Base-by-base conservation (phyloP, 1,284 basidiomycete genomes). In the Austropuccinia psidii region DNA sequence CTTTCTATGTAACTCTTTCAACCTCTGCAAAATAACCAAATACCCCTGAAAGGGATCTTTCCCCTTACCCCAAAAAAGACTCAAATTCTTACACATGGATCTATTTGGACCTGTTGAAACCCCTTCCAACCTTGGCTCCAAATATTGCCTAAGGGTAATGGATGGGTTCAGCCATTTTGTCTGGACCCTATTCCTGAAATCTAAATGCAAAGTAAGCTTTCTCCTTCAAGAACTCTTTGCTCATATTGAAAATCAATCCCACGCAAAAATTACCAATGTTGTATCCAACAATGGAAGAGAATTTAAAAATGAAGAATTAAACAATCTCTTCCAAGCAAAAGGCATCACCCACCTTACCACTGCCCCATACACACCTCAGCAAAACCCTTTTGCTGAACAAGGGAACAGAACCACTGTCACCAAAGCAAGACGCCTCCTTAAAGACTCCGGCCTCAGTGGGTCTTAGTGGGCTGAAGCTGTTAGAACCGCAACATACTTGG, bases 381-480 rank as follows among this genome's bases (percentile, higher is more conserved):
- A 77, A 73, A 83, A 81, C 76, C 70, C 81, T 76, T 75, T 78
- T 43, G 76, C 80, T 0, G 77, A 80, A 76, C 58, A 80, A 55
- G 13, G 75, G 27, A 76, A 79, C 75, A 66, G 80, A 0, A 82
- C 79, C 2, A 77, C 77, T 24, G 58, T 79, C 1, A 77, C 79
- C 17, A 75, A 72, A 33, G 75, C 75, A 8, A 66, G 78, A 1
- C 77, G 79, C 0, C 76, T 83, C 75, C 75, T 82, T 0, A 52
- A 77, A 8, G 74, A 76, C 21, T 43, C 79, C 0, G 68, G 75
- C 8, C 76, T 83, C 0, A 80, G 79, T 8, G 70, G 67, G 50
- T 75, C 52, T 31, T 78, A 81, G 6, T 83, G 81, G 82, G 55
- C n/a, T n/a, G n/a, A n/a, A n/a, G n/a, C n/a, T n/a, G n/a, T n/a